Conservation (phyloP, 228 moss, liverwort and hornwort genomes). For the Sphagnum fallax region DNA sequence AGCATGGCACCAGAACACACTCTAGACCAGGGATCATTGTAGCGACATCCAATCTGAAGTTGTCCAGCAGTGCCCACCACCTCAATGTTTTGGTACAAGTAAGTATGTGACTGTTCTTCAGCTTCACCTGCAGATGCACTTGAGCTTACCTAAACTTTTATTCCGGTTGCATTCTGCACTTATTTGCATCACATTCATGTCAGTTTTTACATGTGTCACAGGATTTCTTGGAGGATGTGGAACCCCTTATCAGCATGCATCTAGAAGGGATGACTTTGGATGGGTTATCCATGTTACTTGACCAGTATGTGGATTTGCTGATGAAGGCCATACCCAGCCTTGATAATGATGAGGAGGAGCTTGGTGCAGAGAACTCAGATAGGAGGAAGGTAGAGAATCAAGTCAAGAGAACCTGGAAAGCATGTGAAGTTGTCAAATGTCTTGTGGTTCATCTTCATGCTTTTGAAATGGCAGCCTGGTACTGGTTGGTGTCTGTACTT, state of each 20-base stretch:
- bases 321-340: constrained; percentile 68
- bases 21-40: constrained; percentile 13
- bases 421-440: too few species aligned
- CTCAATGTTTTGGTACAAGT: constrained; percentile 79
- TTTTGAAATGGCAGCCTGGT: too few species aligned
- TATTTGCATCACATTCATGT: background rate
- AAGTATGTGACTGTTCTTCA: background rate
- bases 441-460: too few species aligned
- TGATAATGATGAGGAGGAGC: constrained; percentile 43
- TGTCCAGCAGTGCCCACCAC: constrained; percentile 77
- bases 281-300: constrained; percentile 55
- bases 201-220: constrained; percentile 9
- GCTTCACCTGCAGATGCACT: background rate
- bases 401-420: too few species aligned
- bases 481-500: too few species aligned
- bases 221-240: constrained; percentile 87
- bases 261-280: constrained; percentile 69
- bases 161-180: background rate
- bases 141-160: background rate
- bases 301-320: constrained; percentile 65
- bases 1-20: constrained; percentile 7
- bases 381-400: background rate
- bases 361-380: too few species aligned
- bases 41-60: constrained; percentile 27
- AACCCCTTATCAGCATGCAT: constrained; percentile 74